A percentile compares a stretch with the other conserved stretches of the same genome.
Evolutionary conservation across 768 basidiomycete genomes (phyloP).

Genomic region (Lactifluus echinatus): DNA sequence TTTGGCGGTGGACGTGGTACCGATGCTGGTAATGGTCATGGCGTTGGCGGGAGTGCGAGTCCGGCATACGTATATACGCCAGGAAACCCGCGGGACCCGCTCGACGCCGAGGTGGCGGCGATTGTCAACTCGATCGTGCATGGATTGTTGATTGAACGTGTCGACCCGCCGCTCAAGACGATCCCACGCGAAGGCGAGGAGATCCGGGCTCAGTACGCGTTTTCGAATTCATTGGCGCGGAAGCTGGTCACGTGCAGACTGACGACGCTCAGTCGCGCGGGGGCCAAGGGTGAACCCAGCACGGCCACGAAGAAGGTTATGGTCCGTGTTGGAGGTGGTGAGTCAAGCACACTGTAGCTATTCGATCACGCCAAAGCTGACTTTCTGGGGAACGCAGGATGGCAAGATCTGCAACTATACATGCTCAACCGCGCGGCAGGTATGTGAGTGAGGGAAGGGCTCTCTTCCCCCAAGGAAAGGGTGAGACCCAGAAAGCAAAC

Average conservation of each 20-base stretch:
- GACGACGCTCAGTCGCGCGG: slow-evolving; percentile 63
- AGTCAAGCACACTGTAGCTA: not conserved
- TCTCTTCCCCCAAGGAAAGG: not conserved
- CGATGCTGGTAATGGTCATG: not conserved
- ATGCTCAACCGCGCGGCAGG: slow-evolving; percentile 71
- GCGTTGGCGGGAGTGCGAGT: slow-evolving; percentile 14
- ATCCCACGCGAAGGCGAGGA: slow-evolving; percentile 68
- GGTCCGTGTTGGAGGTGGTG: slow-evolving; percentile 81
- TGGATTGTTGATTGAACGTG: slow-evolving; percentile 65
- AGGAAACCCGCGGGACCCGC: slow-evolving; percentile 62
- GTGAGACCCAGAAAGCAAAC: not conserved
- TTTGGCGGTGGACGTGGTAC: slow-evolving; percentile 27
- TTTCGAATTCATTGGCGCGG: slow-evolving; percentile 61
- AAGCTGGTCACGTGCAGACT: slow-evolving; percentile 75
- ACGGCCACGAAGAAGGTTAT: slow-evolving; percentile 73
- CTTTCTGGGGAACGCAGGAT: slow-evolving; percentile 38
- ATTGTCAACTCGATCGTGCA: slow-evolving; percentile 73
- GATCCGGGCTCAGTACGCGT: slow-evolving; percentile 75
- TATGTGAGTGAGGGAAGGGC: slow-evolving; percentile 32
- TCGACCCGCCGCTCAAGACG: slow-evolving; percentile 65
- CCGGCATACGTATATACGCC: slow-evolving; percentile 58
- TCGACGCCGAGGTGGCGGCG: slow-evolving; percentile 70
- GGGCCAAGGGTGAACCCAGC: slow-evolving; percentile 32
- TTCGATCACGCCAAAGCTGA: no score
- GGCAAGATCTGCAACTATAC: slow-evolving; percentile 74